Percentiles rank a stretch among this genome's conserved stretches.
phyloP scores from a whole-genome alignment of 2,329 filamentous ascomycete genomes.

The Microascus cirrosus region DNA sequence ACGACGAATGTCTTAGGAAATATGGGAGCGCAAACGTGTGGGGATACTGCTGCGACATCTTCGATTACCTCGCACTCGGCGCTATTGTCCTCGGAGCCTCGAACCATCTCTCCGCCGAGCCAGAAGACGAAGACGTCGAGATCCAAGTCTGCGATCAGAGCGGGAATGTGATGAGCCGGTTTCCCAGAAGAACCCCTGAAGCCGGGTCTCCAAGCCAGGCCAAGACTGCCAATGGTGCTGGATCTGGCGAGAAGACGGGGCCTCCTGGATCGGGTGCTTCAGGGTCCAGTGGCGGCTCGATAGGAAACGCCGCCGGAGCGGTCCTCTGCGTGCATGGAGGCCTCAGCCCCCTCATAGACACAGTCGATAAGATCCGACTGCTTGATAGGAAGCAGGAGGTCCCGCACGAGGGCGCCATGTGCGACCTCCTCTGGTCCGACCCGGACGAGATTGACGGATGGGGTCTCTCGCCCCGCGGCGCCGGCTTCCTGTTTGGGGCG shows the following conservation, averaged over 20 bases:
- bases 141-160: constrained; percentile 86
- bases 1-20: constrained; percentile 92
- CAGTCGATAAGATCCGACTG: constrained; percentile 87
- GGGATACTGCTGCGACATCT: constrained; percentile 95
- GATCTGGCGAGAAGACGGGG: constrained; percentile 37
- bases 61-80: constrained; percentile 88
- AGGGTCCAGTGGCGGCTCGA: constrained; percentile 51
- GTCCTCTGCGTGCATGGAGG: constrained; percentile 95
- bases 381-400: constrained; percentile 97
- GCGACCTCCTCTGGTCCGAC: constrained; percentile 94
- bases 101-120: constrained; percentile 37
- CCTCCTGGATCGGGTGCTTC: constrained; percentile 73
- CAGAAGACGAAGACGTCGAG: constrained; percentile 64
- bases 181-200: constrained; percentile 37
- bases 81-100: constrained; percentile 85
- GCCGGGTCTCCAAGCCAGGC: constrained; percentile 7
- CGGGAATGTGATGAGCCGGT: constrained; percentile 66
- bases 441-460: constrained; percentile 97
- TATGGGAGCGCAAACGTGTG: constrained; percentile 96
- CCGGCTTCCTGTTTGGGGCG: constrained; percentile 88
- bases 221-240: constrained; percentile 14
- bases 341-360: constrained; percentile 81
- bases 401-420: constrained; percentile 97
- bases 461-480: constrained; percentile 87
- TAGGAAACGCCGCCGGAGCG: constrained; percentile 63